phyloP scores from a whole-genome alignment of 148 eudicot genomes.

The Rhododendron griersonianum region DNA sequence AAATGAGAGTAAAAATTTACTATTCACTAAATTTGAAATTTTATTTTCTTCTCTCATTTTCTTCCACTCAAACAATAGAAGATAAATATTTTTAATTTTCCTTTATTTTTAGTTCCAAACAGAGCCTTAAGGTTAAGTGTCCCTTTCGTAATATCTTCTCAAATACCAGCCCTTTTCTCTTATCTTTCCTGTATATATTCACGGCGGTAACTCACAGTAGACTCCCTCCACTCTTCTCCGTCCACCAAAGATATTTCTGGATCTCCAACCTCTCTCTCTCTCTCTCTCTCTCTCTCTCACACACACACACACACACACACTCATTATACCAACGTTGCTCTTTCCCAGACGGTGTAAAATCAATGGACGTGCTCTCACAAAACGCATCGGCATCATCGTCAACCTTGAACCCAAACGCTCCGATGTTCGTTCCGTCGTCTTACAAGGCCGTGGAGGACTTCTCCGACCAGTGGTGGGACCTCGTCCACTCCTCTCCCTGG shows the following conservation, averaged over 20 bases:
- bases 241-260: background rate
- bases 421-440: slow-evolving; percentile 70
- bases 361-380: slow-evolving; percentile 38
- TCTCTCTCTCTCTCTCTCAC: background rate
- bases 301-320: background rate
- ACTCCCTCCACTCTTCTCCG: background rate
- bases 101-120: no score
- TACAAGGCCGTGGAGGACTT: slow-evolving; percentile 73
- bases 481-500: slow-evolving; percentile 69
- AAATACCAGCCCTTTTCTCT: background rate
- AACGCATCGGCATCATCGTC: slow-evolving; percentile 29
- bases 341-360: background rate
- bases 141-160: background rate
- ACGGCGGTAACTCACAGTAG: background rate
- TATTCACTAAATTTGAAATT: no score
- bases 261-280: background rate
- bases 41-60: no score
- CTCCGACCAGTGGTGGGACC: slow-evolving; percentile 82
- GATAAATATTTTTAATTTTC: no score
- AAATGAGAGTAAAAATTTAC: no score
- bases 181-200: background rate
- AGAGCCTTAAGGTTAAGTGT: background rate
- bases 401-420: slow-evolving; percentile 70
- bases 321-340: background rate
- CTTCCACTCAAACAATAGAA: no score